A percentile compares a stretch with the other conserved stretches of the same genome.
phyloP scores from a whole-genome alignment of 1,284 basidiomycete species.

The Volvariella surrecta region DNA sequence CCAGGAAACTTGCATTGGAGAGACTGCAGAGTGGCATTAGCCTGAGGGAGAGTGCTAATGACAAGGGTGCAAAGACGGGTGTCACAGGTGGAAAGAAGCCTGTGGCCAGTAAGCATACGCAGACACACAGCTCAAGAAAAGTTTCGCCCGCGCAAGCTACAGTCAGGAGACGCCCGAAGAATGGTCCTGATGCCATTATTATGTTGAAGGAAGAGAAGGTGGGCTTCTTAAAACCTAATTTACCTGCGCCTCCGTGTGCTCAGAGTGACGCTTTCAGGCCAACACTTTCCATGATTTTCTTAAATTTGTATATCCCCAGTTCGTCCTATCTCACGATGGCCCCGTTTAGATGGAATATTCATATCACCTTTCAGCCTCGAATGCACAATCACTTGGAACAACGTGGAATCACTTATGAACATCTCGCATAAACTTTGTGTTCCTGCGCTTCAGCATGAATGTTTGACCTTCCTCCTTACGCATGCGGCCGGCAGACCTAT shows the following conservation, averaged over 20 bases:
- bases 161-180: conserved; percentile 31
- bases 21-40: background rate
- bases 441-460: conserved; percentile 70
- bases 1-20: background rate
- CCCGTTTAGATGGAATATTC: too few relatives aligned
- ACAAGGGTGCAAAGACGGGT: background rate
- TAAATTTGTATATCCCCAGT: conserved; percentile 83
- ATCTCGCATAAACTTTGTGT: conserved; percentile 82
- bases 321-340: conserved; percentile 20
- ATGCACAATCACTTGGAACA: conserved; percentile 90
- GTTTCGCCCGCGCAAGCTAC: conserved; percentile 28
- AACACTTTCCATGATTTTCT: conserved; percentile 80
- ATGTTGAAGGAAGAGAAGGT: conserved; percentile 78
- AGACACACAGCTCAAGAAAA: conserved; percentile 13
- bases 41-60: background rate
- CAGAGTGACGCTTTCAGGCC: conserved; percentile 33
- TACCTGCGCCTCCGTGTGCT: background rate
- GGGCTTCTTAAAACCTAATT: conserved; percentile 11
- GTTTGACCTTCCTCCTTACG: conserved; percentile 79
- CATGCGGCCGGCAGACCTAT: conserved; percentile 88
- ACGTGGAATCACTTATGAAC: conserved; percentile 83
- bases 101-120: background rate
- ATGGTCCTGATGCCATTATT: conserved; percentile 66
- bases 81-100: background rate
- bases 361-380: conserved; percentile 47